These are phyloP conservation scores for Phytophthora kernoviae DNA, from an alignment of 352 stramenopile species.

Conservation along the genomic window DNA sequence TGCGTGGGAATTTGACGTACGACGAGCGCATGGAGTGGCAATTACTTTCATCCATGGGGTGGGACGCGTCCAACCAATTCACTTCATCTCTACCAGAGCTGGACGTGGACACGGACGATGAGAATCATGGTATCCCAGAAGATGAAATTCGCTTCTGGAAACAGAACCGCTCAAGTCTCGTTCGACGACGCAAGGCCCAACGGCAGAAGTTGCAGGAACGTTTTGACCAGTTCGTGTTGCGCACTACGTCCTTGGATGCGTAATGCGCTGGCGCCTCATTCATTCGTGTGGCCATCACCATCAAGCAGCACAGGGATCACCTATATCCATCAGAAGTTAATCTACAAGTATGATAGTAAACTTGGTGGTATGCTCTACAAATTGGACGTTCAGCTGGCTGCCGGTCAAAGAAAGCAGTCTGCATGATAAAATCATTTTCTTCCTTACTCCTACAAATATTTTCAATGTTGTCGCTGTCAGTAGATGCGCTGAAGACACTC, in stretches of 20 bases:
- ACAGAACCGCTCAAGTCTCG: slow-evolving; percentile 75
- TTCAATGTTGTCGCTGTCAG: slow-evolving; percentile 14
- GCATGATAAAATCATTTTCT: slow-evolving; percentile 27
- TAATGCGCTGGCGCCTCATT: slow-evolving; percentile 12
- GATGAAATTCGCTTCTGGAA: slow-evolving; percentile 89
- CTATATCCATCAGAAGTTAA: background rate
- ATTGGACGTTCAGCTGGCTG: slow-evolving; percentile 6
- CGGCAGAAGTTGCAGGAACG: slow-evolving; percentile 86
- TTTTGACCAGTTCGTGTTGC: slow-evolving; percentile 85
- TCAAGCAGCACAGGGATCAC: background rate
- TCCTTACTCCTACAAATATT: slow-evolving; percentile 35
- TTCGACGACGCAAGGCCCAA: slow-evolving; percentile 77
- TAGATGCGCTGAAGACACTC: slow-evolving; percentile 16
- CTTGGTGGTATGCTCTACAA: background rate
- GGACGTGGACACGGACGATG: slow-evolving; percentile 77
- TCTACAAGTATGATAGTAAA: background rate
- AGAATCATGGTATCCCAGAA: slow-evolving; percentile 82
- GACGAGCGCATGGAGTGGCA: slow-evolving; percentile 80
- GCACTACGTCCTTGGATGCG: slow-evolving; percentile 53
- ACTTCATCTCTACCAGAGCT: slow-evolving; percentile 66
- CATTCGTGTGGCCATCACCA: background rate
- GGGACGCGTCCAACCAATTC: slow-evolving; percentile 69
- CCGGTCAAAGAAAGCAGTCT: slow-evolving; percentile 17
- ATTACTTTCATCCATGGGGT: slow-evolving; percentile 86
- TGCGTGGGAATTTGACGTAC: slow-evolving; percentile 51